Evolutionary conservation across 2,329 filamentous ascomycete species (phyloP), one percentile per base, ranked within the genome.

Genomic region (Curvularia eragrostidis): DNA sequence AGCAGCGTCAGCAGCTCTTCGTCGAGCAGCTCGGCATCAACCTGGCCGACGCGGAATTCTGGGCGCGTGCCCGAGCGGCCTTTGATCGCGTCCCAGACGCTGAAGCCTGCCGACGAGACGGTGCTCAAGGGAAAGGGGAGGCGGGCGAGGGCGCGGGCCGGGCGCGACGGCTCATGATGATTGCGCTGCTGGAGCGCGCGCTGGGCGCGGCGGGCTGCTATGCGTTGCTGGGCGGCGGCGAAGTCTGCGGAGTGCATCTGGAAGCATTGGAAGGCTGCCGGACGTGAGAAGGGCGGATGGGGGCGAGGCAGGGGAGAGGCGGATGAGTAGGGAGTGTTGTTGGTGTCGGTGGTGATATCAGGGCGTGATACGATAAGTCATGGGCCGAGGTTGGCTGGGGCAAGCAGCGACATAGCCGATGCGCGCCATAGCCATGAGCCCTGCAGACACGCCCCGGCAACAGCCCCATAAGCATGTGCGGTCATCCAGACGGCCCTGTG

Each of bases 21-120:
- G 76, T 99, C 95, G 18, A 99, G 84, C 48, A 99, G 82, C 77
- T 98, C 95, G 36, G 95, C 93, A 77, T 99, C 95, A 42, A 98
- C 91, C 79, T 99, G 95, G 26, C 94, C 93, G 26, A 99, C 95
- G 52, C 95, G 89, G 75, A 97, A 97, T 10, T 91, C 89, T 5
- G 95, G 94, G 15, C 87, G 83, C 23, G 91, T 94, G 43, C 92
- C 91, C 72, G 93, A 88, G 59, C 90, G 87, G 5, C 89, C 88
- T 38, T 86, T 86, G 41, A 94, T 79, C 4, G 84, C 80, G 71
- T 93, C 86, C 91, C 90, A 96, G 53, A 86, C 78, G 36, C 79
- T 78, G 18, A 85, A 72, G 32, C 80, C 79, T 0, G 78, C 73
- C 56, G 66, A 73, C 54, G 83, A 83, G 51, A 90, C 73, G 59